Evolutionary conservation across 768 basidiomycete species (phyloP), one percentile per base, ranked within the genome.

Genomic region (Neoboletus subvelutipes): DNA sequence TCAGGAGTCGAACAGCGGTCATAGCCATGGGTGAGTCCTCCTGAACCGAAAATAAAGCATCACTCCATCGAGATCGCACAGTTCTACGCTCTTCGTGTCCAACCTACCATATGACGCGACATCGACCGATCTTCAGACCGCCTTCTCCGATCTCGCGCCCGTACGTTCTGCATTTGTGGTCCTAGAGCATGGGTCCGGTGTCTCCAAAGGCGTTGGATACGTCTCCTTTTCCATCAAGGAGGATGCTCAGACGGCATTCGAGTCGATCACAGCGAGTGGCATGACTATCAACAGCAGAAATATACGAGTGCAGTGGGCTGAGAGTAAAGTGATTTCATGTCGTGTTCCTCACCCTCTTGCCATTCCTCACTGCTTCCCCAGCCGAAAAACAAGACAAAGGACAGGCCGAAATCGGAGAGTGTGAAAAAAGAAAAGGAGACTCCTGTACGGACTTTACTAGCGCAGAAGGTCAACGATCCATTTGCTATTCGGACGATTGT

Each of bases 161-260:
- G 90, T 99, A 17, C 84, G 94, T 37, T 87, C 89, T 20, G 95
- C 94, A 0, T 98, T 99, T 66, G 87, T 99, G 8, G 97, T 98
- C 20, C 83, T 86, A 13, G 88, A 94, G 53, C 85, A 82, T 9
- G 87, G 81, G 34, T 82, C 84, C 1, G 84, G 85, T 18, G 75
- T 83, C 5, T 94, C 93, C 1, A 97, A 98, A 70, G 96, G 96
- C 60, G 94, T 98, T 22, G 97, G 97, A 58, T 98, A 97, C 68
- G 92, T 98, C 59, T 88, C 92, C 1, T 98, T 96, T 72, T 85
- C 94, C 1, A 78, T 93, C 54, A 84, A 81, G 54, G 92, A 97
- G 65, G 97, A 98, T 72, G 96, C 94, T 8, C 82, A 92, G 65
- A 69, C 78, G 36, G 88, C 88, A 3, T 83, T 86, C 53, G 80